phyloP scores from a whole-genome alignment of 306 rosid species.

The Inga oerstediana region DNA sequence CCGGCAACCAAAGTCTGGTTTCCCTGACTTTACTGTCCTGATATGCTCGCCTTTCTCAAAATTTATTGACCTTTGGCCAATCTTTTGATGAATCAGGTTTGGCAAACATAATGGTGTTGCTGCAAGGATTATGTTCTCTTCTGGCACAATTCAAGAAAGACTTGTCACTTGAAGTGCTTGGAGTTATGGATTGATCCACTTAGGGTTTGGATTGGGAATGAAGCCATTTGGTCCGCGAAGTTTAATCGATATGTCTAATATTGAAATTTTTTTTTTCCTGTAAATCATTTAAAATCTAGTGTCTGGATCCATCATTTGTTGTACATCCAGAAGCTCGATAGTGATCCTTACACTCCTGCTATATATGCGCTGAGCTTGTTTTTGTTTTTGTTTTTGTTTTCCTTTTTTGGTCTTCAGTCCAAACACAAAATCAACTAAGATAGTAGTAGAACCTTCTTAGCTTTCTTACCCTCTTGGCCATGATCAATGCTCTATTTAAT shows the following conservation, averaged over 20 bases:
- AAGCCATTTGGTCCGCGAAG: conserved; percentile 60
- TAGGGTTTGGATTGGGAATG: conserved; percentile 51
- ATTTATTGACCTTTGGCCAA: conserved; percentile 20
- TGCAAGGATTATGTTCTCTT: conserved; percentile 32
- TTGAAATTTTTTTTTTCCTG: conserved; percentile 29
- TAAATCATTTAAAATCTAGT: conserved; percentile 39
- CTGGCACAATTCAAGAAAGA: conserved; percentile 21
- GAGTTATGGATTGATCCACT: conserved; percentile 40
- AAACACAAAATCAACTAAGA: conserved; percentile 16
- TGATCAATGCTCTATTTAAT: not conserved
- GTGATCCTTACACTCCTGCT: conserved; percentile 30
- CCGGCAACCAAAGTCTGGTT: not conserved
- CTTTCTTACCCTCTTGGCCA: not conserved
- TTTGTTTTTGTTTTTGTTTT: not conserved
- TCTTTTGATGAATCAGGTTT: conserved; percentile 42
- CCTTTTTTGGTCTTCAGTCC: not conserved
- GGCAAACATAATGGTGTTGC: conserved; percentile 39
- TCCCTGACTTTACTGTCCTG: not conserved
- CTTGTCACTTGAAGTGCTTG: conserved; percentile 42
- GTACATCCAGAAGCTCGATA: conserved; percentile 45
- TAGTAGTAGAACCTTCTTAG: not conserved
- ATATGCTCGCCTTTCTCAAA: conserved; percentile 15
- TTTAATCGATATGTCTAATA: conserved; percentile 37
- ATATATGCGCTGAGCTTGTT: not conserved
- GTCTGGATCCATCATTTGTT: conserved; percentile 48